Evolutionary conservation across 345 rosid genomes (phyloP).

Genomic region (Draba incana): DNA sequence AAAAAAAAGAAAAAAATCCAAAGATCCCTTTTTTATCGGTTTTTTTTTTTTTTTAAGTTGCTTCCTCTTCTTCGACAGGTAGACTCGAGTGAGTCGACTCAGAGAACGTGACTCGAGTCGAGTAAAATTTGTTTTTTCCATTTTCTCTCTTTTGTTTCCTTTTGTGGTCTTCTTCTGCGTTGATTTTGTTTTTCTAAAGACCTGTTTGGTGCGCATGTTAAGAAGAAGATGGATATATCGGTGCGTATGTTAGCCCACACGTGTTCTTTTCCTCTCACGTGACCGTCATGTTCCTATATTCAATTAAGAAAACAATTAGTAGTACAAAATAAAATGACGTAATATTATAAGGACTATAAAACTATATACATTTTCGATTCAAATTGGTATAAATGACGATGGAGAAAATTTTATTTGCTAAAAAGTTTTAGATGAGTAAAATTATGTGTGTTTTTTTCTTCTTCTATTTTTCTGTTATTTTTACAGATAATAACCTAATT

Average conservation of each 20-base stretch:
- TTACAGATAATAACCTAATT: too few species aligned
- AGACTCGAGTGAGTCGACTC: constrained; percentile 44
- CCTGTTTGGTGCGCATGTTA: constrained; percentile 33
- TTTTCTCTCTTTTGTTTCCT: constrained; percentile 25
- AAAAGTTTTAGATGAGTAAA: too few species aligned
- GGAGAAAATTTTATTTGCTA: too few species aligned
- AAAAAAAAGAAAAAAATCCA: constrained; percentile 27
- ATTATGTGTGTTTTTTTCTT: too few species aligned
- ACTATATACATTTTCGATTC: too few species aligned
- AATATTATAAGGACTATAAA: too few species aligned
- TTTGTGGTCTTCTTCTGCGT: constrained; percentile 17
- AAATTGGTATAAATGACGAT: too few species aligned
- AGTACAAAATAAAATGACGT: too few species aligned
- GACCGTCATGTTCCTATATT: background rate
- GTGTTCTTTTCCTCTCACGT: constrained; percentile 4
- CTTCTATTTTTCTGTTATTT: too few species aligned
- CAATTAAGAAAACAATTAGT: too few species aligned
- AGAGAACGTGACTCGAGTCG: constrained; percentile 18
- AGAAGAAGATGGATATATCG: background rate
- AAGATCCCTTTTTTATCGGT: constrained; percentile 43
- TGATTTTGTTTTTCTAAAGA: constrained; percentile 2
- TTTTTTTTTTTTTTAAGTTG: background rate
- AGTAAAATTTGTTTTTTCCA: background rate
- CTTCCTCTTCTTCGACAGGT: constrained; percentile 19
- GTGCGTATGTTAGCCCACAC: constrained; percentile 34